Evolutionary conservation across 1,284 basidiomycete genomes (phyloP), one percentile per base, ranked within the genome.

Genomic region (Malassezia globosa): DNA sequence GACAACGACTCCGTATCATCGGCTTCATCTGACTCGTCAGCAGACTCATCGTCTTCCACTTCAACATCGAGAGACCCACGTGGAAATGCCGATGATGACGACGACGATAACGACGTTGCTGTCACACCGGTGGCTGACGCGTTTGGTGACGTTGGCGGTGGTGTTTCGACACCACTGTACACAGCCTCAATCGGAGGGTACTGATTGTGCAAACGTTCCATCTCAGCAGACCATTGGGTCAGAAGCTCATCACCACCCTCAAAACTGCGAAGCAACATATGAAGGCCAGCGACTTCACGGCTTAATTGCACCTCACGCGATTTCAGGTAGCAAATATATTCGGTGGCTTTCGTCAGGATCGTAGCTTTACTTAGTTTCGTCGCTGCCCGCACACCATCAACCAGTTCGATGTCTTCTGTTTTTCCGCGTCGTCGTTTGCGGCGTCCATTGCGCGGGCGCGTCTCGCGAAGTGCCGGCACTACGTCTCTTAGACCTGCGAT

Each of bases 381-480:
- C 10, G 68, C 66, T 11, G 65, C 67, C 7, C 64, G 55, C 10
- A 70, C 65, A 44, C 68, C 68, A 31, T 70, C 68, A 24, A 70
- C 68, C 22, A 70, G 51, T 35, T 63, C 58, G 18, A 62, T 57
- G 19, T 63, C 55, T 42, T 62, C 56, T 7, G 34, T 37, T 16
- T 51, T 51, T 27, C 58, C 52, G 3, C 56, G 61, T 34, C 66
- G 64, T 7, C 63, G 56, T 34, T 57, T 59, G 8, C 59, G 44
- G 7, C 55, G 51, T 21, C 61, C 61, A n/a, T 51, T 46, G 8
- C 60, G 52, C 4, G 66, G 60, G 7, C 58, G 61, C 19, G 63
- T 56, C 48, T 68, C 65, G 24, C 60, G 80, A 27, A 88, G 76
- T 0, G 85, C 86, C 1, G 85, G 85, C 1, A 88, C 85, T 8